Evolutionary conservation across 2,329 filamentous ascomycete genomes (phyloP), one percentile per base, ranked within the genome.

Genomic region (Alternaria arborescens): DNA sequence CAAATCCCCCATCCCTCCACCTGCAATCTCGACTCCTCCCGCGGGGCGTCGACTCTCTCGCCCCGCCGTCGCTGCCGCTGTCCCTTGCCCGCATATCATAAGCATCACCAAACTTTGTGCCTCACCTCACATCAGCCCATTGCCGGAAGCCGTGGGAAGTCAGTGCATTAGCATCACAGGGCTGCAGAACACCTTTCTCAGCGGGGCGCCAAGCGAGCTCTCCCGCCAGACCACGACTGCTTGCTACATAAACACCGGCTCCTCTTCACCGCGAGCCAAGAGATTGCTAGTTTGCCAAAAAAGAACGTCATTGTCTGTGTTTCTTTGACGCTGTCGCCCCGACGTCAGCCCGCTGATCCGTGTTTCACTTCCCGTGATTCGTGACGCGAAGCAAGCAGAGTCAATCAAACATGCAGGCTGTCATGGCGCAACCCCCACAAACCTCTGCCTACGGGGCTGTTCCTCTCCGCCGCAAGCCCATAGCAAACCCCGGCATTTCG

Each of bases 381-480:
- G 53, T 54, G 66, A 64, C 68, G 65, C 69, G 46, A 60, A 70
- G 58, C 55, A 57, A 64, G 52, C 60, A 62, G 44, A 34, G 30
- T 55, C 44, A 48, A 57, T 42, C 52, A 58, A 69, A 52, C 64
- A 77, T 76, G 74, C 71, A 73, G 57, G 68, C 71, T 52, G 65
- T 73, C 46, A 71, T 72, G 62, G 61, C 68, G 44, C 72, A 69
- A 66, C 70, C 71, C 46, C 65, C 67, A 38, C 67, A 62, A 42
- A 59, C 64, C 8, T 60, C 70, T 48, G 62, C 70, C 16, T 75
- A 74, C 64, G 72, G 71, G 32, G 67, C 71, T 34, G 63, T 71
- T 34, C 74, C 72, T 51, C 60, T 74, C 48, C 76, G 74, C 61
- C 71, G 76, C 62, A 78, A 78, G 62, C 76, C 76, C 62, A 68